These are phyloP conservation scores for Novymonas esmeraldas DNA, from an alignment of 208 protist genomes.

Conservation along the genomic window DNA sequence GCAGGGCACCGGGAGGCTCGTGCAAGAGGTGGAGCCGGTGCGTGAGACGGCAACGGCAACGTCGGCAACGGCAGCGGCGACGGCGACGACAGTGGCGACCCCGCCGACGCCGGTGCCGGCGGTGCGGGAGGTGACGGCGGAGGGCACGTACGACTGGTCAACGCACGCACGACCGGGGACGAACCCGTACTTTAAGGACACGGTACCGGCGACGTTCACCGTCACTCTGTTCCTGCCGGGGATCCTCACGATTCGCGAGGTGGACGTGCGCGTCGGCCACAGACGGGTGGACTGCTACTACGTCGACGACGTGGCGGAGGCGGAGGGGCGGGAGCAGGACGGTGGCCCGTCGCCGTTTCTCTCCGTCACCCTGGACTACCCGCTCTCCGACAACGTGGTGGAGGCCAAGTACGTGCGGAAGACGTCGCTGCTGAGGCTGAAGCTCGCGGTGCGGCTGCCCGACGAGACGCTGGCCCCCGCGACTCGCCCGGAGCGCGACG, in stretches of 20 bases:
- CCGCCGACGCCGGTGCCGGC: neutral
- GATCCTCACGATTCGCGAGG: conserved; percentile 75
- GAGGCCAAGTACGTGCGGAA: conserved; percentile 84
- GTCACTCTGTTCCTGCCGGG: conserved; percentile 76
- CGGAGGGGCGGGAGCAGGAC: conserved; percentile 4
- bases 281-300: conserved; percentile 61
- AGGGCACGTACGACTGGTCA: conserved; percentile 84
- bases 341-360: conserved; percentile 46
- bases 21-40: conserved; percentile 48
- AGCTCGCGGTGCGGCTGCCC: conserved; percentile 65
- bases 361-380: conserved; percentile 72
- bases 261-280: conserved; percentile 65
- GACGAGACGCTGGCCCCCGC: conserved; percentile 58
- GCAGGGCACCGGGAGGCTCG: conserved; percentile 51
- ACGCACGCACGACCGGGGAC: conserved; percentile 58
- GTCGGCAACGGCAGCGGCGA: neutral
- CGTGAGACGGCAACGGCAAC: neutral
- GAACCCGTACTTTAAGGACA: conserved; percentile 78
- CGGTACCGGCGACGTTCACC: conserved; percentile 65
- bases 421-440: conserved; percentile 57
- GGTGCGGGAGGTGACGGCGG: conserved; percentile 38
- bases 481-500: conserved; percentile 63
- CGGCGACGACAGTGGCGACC: neutral
- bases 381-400: conserved; percentile 61
- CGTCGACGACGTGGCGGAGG: conserved; percentile 49